Evolutionary conservation across 2,329 filamentous ascomycete genomes (phyloP).

Genomic region (Cordyceps cateniannulata): DNA sequence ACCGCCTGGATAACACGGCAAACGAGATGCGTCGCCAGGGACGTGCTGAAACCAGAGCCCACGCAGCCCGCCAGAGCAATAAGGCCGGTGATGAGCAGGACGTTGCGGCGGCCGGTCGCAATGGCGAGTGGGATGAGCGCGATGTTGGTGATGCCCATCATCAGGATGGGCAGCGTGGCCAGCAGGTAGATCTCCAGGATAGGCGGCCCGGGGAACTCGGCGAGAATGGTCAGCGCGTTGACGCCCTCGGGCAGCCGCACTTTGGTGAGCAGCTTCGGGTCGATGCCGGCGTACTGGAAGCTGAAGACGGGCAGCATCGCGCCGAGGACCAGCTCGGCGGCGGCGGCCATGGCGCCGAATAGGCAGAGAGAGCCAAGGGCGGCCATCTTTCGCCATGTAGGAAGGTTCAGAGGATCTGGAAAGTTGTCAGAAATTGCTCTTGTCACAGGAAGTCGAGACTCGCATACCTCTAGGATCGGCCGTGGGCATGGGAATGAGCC

Average conservation of each 20-base stretch:
- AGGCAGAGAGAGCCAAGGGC: constrained; percentile 18
- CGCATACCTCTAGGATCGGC: constrained; percentile 8
- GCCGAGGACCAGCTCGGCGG: constrained; percentile 20
- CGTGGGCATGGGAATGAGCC: constrained; percentile 9
- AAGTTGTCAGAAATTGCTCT: too few species aligned
- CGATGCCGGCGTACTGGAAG: constrained; percentile 28
- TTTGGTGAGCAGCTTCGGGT: constrained; percentile 24
- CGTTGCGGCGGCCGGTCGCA: constrained; percentile 29
- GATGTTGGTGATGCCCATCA: constrained; percentile 29
- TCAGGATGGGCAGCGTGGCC: constrained; percentile 28
- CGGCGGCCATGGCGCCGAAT: constrained; percentile 23
- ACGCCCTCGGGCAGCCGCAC: constrained; percentile 19
- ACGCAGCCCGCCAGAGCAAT: constrained; percentile 30
- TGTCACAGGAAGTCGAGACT: too few species aligned
- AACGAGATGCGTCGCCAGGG: constrained; percentile 25
- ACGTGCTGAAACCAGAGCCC: constrained; percentile 28
- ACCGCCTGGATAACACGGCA: constrained; percentile 29
- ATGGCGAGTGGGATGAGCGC: constrained; percentile 33
- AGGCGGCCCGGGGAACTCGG: constrained; percentile 24
- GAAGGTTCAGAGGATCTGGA: constrained; percentile 5
- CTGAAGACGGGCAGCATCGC: constrained; percentile 27
- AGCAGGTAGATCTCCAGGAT: constrained; percentile 25
- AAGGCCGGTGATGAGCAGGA: constrained; percentile 26
- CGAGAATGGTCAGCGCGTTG: constrained; percentile 25
- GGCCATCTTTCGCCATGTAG: constrained; percentile 1